Conservation (phyloP, 441 rosid genomes). For the Euphorbia schlechtendalii region DNA sequence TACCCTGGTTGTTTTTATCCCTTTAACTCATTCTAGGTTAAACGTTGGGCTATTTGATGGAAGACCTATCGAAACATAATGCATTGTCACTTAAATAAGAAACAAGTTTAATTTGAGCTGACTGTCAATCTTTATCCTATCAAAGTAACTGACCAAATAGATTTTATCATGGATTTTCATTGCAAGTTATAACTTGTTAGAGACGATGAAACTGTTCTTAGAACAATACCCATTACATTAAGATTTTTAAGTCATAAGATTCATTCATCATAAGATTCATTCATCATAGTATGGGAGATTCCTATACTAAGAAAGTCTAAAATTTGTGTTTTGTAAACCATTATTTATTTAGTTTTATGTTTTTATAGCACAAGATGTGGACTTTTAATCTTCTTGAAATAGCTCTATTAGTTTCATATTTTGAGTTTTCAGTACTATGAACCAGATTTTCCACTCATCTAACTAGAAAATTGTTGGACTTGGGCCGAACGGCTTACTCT, state of each 20-base stretch:
- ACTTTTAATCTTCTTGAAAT: too few species aligned
- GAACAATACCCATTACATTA: too few species aligned
- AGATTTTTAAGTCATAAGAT: too few species aligned
- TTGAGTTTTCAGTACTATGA: background rate
- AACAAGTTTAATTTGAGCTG: background rate
- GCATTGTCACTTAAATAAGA: background rate
- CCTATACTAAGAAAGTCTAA: too few species aligned
- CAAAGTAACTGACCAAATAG: background rate
- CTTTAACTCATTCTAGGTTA: slow-evolving; percentile 11
- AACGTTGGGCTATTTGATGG: slow-evolving; percentile 2
- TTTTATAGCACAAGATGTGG: too few species aligned
- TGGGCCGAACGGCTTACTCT: background rate
- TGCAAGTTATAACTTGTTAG: background rate
- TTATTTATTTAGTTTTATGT: too few species aligned
- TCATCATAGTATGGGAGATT: too few species aligned
- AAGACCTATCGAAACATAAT: background rate
- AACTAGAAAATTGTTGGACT: background rate
- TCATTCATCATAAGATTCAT: too few species aligned
- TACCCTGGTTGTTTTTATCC: slow-evolving; percentile 7
- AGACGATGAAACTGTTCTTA: too few species aligned
- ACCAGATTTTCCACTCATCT: background rate
- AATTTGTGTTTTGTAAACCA: too few species aligned
- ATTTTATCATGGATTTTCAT: background rate
- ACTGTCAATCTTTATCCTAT: background rate
- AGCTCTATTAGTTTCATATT: too few species aligned